Evolutionary conservation across 768 basidiomycete species (phyloP).

Genomic region (Amyloporia xantha): DNA sequence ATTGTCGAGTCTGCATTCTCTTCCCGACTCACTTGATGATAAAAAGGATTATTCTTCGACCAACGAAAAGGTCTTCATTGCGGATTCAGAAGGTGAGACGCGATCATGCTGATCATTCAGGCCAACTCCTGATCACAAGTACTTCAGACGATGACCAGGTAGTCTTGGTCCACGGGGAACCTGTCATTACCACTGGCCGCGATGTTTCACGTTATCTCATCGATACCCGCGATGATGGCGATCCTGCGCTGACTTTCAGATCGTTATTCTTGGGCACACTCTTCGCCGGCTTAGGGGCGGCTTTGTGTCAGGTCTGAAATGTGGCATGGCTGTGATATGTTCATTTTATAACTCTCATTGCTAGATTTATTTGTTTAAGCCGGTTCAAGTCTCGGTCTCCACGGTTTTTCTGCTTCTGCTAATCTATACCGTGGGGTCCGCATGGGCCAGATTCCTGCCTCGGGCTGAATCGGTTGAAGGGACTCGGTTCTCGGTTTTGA

Average conservation of each 20-base stretch:
- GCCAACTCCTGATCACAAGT: no score
- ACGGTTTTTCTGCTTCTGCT: constrained; percentile 52
- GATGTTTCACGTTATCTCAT: constrained; percentile 52
- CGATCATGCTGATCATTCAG: no score
- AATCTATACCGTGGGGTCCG: constrained; percentile 43
- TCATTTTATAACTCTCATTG: not conserved
- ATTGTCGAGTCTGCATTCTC: not conserved
- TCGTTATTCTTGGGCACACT: constrained; percentile 50
- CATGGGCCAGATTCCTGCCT: constrained; percentile 45
- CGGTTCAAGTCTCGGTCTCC: constrained; percentile 43
- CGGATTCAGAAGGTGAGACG: no score
- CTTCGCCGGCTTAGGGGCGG: constrained; percentile 53
- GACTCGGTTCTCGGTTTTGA: constrained; percentile 36
- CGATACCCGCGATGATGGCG: constrained; percentile 52
- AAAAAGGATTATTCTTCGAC: not conserved
- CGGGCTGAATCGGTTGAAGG: constrained; percentile 35
- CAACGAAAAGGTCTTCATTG: not conserved
- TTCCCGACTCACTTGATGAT: not conserved
- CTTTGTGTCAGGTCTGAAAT: constrained; percentile 42
- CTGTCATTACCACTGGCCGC: constrained; percentile 28
- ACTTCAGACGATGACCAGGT: constrained; percentile 16
- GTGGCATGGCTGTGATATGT: not conserved
- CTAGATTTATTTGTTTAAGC: constrained; percentile 58
- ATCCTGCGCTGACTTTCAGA: constrained; percentile 48
- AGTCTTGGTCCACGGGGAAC: constrained; percentile 20